Percentiles rank a stretch among this genome's conserved stretches.
Conservation (phyloP, 2,329 filamentous ascomycete genomes). For the Hymenoscyphus occultus region DNA sequence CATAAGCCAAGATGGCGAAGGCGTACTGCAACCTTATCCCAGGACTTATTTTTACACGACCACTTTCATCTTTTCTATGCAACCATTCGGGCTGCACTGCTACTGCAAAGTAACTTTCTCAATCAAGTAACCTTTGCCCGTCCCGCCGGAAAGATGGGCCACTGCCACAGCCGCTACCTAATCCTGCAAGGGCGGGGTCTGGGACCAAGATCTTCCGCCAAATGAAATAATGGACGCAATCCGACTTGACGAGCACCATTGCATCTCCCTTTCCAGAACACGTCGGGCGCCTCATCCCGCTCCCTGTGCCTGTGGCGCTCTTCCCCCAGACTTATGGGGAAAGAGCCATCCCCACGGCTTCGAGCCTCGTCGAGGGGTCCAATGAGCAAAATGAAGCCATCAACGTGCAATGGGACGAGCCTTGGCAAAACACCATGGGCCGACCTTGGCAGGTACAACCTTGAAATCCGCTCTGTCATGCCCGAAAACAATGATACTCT, state of each 20-base stretch:
- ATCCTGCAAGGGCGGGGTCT: background rate
- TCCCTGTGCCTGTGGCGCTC: background rate
- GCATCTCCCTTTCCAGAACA: background rate
- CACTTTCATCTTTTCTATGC: background rate
- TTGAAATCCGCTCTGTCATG: background rate
- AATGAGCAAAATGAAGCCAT: slow-evolving; percentile 4
- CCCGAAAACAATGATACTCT: background rate
- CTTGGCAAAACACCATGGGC: background rate
- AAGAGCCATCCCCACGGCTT: background rate
- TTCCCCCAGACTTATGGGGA: background rate
- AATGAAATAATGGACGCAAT: background rate
- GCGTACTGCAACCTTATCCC: too few species aligned
- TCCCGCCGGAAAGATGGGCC: background rate
- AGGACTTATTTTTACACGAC: background rate
- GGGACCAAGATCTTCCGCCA: background rate
- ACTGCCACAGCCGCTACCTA: too few species aligned
- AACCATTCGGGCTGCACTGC: background rate
- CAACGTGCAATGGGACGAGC: background rate
- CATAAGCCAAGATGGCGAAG: too few species aligned
- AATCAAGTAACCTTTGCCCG: background rate
- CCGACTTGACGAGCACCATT: background rate
- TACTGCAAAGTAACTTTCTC: background rate
- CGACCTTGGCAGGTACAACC: background rate
- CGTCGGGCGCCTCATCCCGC: background rate
- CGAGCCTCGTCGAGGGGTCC: background rate